Evolutionary conservation across 2,329 filamentous ascomycete species (phyloP).

Genomic region (Fusarium musae): DNA sequence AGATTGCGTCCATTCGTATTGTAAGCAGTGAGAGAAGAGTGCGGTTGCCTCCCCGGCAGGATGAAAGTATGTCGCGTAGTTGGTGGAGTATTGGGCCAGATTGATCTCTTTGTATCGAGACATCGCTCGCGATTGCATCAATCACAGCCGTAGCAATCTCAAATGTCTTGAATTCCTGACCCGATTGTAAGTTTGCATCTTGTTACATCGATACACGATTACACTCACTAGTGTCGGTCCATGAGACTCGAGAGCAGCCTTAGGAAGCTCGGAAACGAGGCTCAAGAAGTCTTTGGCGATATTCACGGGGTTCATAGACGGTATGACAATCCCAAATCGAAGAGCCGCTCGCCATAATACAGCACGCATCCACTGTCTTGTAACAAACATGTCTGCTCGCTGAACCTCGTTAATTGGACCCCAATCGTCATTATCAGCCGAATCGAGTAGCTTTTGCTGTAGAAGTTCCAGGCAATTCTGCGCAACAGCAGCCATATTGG

Average conservation of each 20-base stretch:
- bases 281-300: constrained; percentile 59
- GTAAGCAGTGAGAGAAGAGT: constrained; percentile 52
- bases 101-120: constrained; percentile 34
- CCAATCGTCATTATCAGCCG: constrained; percentile 50
- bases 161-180: constrained; percentile 57
- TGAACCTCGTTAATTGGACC: constrained; percentile 58
- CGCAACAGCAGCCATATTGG: constrained; percentile 46
- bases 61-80: constrained; percentile 54
- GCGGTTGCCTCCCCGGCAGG: constrained; percentile 56
- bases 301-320: constrained; percentile 52
- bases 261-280: constrained; percentile 56
- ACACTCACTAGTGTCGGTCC: constrained; percentile 55
- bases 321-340: constrained; percentile 47
- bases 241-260: constrained; percentile 60
- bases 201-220: fast-evolving
- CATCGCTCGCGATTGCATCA: constrained; percentile 51
- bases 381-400: constrained; percentile 60
- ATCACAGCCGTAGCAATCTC: constrained; percentile 59
- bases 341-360: constrained; percentile 58
- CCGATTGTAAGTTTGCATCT: background rate
- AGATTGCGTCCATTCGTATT: constrained; percentile 42
- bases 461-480: constrained; percentile 52
- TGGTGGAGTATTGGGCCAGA: constrained; percentile 52
- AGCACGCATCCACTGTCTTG: constrained; percentile 62
- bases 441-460: constrained; percentile 56